A percentile compares a stretch with the other conserved stretches of the same genome.
Evolutionary conservation across 495 filamentous ascomycete genomes (phyloP).

Genomic region (Eremomyces bilateralis): DNA sequence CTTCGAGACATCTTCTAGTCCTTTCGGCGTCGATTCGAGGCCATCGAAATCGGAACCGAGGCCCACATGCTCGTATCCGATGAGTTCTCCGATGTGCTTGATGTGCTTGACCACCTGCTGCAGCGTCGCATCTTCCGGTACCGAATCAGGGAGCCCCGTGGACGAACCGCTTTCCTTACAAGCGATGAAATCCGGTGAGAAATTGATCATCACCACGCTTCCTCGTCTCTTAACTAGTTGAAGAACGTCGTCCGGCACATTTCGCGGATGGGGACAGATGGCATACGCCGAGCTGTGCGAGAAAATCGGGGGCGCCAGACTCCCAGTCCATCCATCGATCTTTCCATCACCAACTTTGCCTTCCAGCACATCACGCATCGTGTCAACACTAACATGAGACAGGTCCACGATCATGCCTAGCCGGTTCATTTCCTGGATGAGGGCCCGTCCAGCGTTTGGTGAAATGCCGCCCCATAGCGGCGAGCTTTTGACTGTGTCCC

Average conservation of each 20-base stretch:
- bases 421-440: constrained; percentile 62
- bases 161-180: constrained; percentile 29
- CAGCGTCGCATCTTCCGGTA: constrained; percentile 49
- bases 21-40: constrained; percentile 28
- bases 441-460: constrained; percentile 30
- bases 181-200: constrained; percentile 59
- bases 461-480: constrained; percentile 33
- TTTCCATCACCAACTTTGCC: constrained; percentile 22
- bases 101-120: constrained; percentile 58
- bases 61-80: constrained; percentile 56
- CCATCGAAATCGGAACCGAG: constrained; percentile 60
- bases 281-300: constrained; percentile 45
- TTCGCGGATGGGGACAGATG: constrained; percentile 46
- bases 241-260: constrained; percentile 52
- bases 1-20: constrained; percentile 60
- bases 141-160: constrained; percentile 16
- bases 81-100: constrained; percentile 40
- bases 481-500: constrained; percentile 13
- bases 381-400: constrained; percentile 43
- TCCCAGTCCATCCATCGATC: constrained; percentile 22
- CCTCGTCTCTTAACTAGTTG: constrained; percentile 34
- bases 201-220: constrained; percentile 58
- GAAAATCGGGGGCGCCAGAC: constrained; percentile 47
- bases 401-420: constrained; percentile 63
- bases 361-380: constrained; percentile 45